Conservation (phyloP, 1,284 basidiomycete genomes). For the Trichosporon asahii region DNA sequence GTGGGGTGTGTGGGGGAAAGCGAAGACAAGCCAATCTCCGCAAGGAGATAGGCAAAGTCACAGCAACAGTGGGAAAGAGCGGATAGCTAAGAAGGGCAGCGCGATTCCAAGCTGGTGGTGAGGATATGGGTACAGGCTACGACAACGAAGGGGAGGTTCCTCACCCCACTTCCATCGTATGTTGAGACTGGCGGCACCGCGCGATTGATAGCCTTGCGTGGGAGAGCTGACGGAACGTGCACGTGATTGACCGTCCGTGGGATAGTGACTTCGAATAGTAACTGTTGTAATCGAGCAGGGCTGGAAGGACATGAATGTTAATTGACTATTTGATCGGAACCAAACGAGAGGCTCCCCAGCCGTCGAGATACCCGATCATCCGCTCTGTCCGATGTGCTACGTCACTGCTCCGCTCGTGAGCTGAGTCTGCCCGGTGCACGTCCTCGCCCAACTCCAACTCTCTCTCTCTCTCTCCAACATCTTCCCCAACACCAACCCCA, state of each 20-base stretch:
- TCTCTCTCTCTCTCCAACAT: neutral
- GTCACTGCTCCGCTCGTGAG: neutral
- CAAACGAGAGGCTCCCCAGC: neutral
- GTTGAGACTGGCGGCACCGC: neutral
- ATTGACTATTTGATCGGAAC: neutral
- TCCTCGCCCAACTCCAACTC: neutral
- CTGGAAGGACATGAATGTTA: neutral
- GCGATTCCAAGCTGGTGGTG: neutral
- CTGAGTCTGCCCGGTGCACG: neutral
- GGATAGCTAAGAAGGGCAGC: conserved; percentile 4
- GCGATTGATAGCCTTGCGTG: neutral
- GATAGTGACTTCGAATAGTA: neutral
- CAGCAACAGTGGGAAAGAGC: neutral
- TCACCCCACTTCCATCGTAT: conserved; percentile 9
- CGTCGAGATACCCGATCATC: neutral
- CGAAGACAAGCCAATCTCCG: conserved; percentile 9
- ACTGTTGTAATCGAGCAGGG: neutral
- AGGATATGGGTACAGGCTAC: conserved; percentile 3
- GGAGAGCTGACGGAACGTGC: neutral
- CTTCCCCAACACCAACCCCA: neutral
- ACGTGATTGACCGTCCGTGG: neutral
- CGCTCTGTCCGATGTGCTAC: neutral
- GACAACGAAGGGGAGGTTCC: neutral
- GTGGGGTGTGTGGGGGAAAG: neutral
- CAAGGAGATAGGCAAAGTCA: conserved; percentile 9